phyloP scores from a whole-genome alignment of 2,329 filamentous ascomycete species.

The Sclerotinia subarctica region DNA sequence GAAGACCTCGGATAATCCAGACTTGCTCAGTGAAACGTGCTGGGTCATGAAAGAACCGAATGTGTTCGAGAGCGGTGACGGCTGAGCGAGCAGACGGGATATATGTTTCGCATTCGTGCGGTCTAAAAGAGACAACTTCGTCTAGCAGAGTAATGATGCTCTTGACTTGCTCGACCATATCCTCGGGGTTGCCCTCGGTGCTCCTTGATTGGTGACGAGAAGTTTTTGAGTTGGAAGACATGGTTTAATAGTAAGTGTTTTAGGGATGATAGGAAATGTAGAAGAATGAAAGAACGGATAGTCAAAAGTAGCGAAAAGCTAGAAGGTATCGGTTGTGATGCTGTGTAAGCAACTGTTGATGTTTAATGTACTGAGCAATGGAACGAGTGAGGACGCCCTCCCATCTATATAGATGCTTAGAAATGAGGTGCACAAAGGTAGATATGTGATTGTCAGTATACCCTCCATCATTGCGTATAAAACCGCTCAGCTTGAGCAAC shows the following conservation, averaged over 20 bases:
- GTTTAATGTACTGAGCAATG: not conserved
- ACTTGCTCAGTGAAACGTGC: slow-evolving; percentile 41
- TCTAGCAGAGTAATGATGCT: slow-evolving; percentile 33
- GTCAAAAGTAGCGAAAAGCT: not conserved
- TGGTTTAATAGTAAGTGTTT: not conserved
- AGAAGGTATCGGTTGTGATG: not conserved
- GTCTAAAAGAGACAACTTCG: slow-evolving; percentile 29
- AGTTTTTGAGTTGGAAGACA: slow-evolving; percentile 31
- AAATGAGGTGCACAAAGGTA: slow-evolving; percentile 11
- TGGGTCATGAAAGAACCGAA: slow-evolving; percentile 41
- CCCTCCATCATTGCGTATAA: not conserved
- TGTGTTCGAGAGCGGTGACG: slow-evolving; percentile 41
- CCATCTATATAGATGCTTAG: slow-evolving; percentile 9
- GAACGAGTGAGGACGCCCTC: not conserved
- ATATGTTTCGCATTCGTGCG: slow-evolving; percentile 36
- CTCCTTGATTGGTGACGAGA: slow-evolving; percentile 29
- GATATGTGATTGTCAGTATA: slow-evolving; percentile 1
- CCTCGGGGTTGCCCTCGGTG: slow-evolving; percentile 27
- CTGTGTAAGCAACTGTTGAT: not conserved
- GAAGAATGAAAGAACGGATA: not conserved
- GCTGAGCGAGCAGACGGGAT: slow-evolving; percentile 42
- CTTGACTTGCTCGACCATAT: slow-evolving; percentile 34
- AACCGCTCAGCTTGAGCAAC: slow-evolving; percentile 7
- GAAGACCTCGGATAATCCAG: slow-evolving; percentile 45
- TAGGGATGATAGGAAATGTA: not conserved